Evolutionary conservation across 2,329 filamentous ascomycete species (phyloP).

Genomic region (Purpureocillium takamizusanense): DNA sequence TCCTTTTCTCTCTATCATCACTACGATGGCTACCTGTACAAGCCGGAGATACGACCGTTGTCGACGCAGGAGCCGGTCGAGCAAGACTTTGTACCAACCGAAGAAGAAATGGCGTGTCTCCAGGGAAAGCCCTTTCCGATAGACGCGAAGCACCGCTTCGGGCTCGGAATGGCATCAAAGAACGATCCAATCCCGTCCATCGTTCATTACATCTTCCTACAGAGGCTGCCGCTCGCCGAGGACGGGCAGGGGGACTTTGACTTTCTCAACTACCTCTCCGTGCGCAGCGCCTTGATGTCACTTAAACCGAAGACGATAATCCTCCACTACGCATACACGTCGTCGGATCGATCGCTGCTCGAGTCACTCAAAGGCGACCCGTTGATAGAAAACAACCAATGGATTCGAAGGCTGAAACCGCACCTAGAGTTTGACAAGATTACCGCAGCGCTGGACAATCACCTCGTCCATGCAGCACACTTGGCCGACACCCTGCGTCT

Average conservation of each 20-base stretch:
- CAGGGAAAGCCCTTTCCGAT: background rate
- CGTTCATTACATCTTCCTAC: conserved; percentile 9
- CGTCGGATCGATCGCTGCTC: background rate
- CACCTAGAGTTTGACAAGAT: conserved; percentile 6
- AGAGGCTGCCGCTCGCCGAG: conserved; percentile 3
- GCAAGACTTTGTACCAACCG: conserved; percentile 6
- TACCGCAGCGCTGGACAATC: background rate
- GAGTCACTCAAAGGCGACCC: background rate
- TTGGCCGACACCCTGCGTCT: conserved; percentile 6
- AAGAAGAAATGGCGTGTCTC: conserved; percentile 7
- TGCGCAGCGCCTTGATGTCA: conserved; percentile 9
- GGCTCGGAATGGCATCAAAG: background rate
- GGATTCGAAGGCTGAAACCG: conserved; percentile 5
- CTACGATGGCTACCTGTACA: background rate
- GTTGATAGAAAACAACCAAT: conserved; percentile 3
- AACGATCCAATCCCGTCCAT: conserved; percentile 7
- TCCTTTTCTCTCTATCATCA: no score
- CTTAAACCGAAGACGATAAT: conserved; percentile 3
- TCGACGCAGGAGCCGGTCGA: conserved; percentile 6
- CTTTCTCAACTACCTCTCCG: conserved; percentile 7
- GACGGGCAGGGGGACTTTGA: conserved; percentile 5
- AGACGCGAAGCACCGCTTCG: background rate
- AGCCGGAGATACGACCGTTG: conserved; percentile 3
- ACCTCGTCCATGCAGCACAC: background rate
- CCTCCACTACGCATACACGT: conserved; percentile 5